Base-by-base conservation (phyloP, 768 basidiomycete genomes). In the Pleurotus cornucopiae region DNA sequence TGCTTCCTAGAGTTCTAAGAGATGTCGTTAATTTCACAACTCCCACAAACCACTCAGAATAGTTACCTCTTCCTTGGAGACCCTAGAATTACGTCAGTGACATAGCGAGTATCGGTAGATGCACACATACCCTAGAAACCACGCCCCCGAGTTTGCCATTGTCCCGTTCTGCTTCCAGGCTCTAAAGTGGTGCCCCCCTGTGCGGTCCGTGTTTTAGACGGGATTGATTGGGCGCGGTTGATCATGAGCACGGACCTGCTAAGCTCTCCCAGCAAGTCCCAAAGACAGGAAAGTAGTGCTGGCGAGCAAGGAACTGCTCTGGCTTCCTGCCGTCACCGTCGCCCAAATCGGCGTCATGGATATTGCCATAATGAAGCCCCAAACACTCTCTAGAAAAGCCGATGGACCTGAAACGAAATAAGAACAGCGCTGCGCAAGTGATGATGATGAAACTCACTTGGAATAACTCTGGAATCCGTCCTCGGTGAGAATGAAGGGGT, bases 241-340 rank as follows among this genome's bases (percentile, higher is more conserved):
- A 25, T 37, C 20, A n/a, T 51, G 9, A 7, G 18, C 26, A 58
- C 68, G 53, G 49, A 77, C 86, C 86, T 60, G 84, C 77, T 20
- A 94, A 68, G 62, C 84, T 90, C 75, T 94, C 91, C 88, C 92
- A 91, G 68, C 92, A 94, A 0, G 90, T 90, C 23, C 92, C 92
- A 79, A 83, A 85, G 37, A 85, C 71, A 3, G 91, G 89, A 59
- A 79, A 78, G 69, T 91, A 92, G 59, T 85, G 75, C 62, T 94
- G 91, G 20, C 92, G 82, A 20, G 84, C 86, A 46, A 94, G 79
- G 65, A 84, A 80, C 58, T 84, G 78, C 65, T 94, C 86, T 0
- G 72, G 66, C 65, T 86, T 85, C 63, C 77, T 78, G 2, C 84
- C 84, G 53, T 87, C 82, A 0, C 91, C 92, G 62, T 94, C 92